Conservation (phyloP, 2,329 filamentous ascomycete species). For the Fusarium clavum region DNA sequence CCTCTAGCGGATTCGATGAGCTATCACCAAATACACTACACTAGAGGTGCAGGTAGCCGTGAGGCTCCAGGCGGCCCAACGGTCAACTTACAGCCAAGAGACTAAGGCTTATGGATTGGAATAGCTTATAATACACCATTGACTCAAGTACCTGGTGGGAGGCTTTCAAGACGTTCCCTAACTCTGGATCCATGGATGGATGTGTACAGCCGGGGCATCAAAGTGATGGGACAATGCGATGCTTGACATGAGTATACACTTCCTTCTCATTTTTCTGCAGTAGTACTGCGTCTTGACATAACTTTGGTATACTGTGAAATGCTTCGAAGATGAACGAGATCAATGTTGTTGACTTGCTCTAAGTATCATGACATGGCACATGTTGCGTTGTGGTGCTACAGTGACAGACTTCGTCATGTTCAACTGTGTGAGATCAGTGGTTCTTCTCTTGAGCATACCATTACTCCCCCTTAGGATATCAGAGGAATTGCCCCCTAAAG, state of each 20-base stretch:
- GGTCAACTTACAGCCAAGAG: rapidly evolving
- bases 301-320: background rate
- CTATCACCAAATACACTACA: background rate
- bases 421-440: background rate
- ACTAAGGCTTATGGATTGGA: background rate
- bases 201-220: background rate
- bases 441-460: background rate
- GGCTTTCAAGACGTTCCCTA: rapidly evolving
- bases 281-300: rapidly evolving
- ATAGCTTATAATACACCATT: background rate
- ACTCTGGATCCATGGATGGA: background rate
- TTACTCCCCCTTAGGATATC: background rate
- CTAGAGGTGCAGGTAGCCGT: background rate
- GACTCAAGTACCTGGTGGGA: rapidly evolving
- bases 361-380: background rate
- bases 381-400: background rate
- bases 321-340: rapidly evolving
- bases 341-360: rapidly evolving
- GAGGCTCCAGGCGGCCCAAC: background rate
- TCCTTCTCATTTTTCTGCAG: background rate
- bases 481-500: too few relatives aligned
- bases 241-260: background rate
- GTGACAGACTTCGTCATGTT: background rate
- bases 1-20: background rate
- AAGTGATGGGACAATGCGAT: background rate